Percentiles rank a stretch among this genome's conserved stretches.
Evolutionary conservation across 257 asterid genomes (phyloP).

Genomic region (Vinca minor): DNA sequence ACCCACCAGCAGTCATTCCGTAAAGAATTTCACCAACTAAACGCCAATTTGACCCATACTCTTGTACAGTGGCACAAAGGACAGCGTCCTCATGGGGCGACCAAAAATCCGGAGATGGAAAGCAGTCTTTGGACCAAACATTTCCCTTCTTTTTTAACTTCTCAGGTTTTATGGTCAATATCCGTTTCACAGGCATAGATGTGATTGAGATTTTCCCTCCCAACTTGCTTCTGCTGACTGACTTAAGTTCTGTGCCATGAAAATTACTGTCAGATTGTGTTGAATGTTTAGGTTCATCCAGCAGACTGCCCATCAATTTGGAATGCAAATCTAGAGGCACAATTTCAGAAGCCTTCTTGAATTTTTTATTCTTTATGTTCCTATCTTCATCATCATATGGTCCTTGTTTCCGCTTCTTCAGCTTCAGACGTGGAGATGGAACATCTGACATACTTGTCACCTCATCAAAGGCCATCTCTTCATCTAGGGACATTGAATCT

Average conservation of each 20-base stretch:
- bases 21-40: conserved; percentile 73
- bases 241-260: conserved; percentile 50
- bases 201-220: conserved; percentile 64
- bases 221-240: conserved; percentile 43
- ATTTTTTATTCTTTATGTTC: conserved; percentile 54
- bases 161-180: conserved; percentile 67
- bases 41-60: conserved; percentile 88
- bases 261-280: conserved; percentile 37
- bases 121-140: conserved; percentile 51
- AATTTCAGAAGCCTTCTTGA: conserved; percentile 45
- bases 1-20: conserved; percentile 71
- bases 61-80: conserved; percentile 72
- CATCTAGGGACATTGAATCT: conserved; percentile 58
- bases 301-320: conserved; percentile 41
- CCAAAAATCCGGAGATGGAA: conserved; percentile 78
- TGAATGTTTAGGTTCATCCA: conserved; percentile 37
- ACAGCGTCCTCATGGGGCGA: conserved; percentile 74
- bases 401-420: conserved; percentile 53
- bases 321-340: conserved; percentile 24
- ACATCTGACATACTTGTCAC: conserved; percentile 50
- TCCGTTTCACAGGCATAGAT: conserved; percentile 58
- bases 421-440: conserved; percentile 49
- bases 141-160: conserved; percentile 63
- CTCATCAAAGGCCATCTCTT: conserved; percentile 48
- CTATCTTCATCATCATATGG: conserved; percentile 49